phyloP scores from a whole-genome alignment of 768 basidiomycete genomes.

The Heimioporus sp. region DNA sequence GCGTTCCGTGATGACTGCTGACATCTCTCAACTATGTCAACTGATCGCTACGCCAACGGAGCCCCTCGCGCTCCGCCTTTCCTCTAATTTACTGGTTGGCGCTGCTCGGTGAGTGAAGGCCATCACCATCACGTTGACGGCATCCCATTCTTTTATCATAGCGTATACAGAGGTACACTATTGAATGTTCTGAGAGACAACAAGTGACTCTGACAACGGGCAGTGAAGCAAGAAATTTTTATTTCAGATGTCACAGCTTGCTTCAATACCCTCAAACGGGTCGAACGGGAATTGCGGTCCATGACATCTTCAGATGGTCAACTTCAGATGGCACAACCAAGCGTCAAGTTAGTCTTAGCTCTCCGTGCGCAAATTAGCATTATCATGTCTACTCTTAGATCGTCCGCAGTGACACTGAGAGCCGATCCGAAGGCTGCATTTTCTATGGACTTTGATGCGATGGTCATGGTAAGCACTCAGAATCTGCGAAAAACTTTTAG shows the following conservation, averaged over 20 bases:
- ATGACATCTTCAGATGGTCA: conserved; percentile 44
- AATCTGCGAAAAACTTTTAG: neutral
- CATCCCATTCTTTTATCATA: conserved; percentile 15
- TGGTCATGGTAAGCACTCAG: conserved; percentile 50
- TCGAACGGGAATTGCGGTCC: conserved; percentile 63
- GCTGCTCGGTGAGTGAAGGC: conserved; percentile 66
- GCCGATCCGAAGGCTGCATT: conserved; percentile 49
- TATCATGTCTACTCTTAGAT: conserved; percentile 31
- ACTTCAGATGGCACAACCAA: conserved; percentile 71
- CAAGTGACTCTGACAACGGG: neutral
- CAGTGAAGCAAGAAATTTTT: conserved; percentile 86
- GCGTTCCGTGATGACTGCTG: conserved; percentile 79
- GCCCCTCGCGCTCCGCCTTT: conserved; percentile 81
- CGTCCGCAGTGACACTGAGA: conserved; percentile 50
- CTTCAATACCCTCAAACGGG: conserved; percentile 74
- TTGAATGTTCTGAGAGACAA: neutral
- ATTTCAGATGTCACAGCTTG: conserved; percentile 77
- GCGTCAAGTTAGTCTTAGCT: conserved; percentile 49
- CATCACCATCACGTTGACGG: neutral
- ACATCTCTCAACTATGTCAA: conserved; percentile 77
- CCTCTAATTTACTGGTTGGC: conserved; percentile 87
- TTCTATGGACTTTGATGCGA: conserved; percentile 60
- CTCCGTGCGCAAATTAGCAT: neutral
- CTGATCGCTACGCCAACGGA: conserved; percentile 82
- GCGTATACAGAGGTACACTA: conserved; percentile 50